Evolutionary conservation across 2,329 filamentous ascomycete genomes (phyloP).

Genomic region (Colletotrichum sp.): DNA sequence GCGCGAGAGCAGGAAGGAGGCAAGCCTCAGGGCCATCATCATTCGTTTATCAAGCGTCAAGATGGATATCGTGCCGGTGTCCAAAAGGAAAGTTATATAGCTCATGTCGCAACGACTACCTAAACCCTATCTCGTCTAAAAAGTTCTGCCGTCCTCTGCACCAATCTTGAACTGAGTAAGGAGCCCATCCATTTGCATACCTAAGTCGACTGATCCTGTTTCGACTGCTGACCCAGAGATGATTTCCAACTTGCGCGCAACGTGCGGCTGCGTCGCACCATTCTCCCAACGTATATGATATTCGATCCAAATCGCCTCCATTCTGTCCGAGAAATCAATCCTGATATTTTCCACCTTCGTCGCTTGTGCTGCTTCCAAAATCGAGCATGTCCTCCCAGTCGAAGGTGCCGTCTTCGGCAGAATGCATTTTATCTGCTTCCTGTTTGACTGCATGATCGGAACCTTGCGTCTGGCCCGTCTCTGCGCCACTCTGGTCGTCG

Average conservation of each 20-base stretch:
- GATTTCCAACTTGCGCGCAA: not conserved
- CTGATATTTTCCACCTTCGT: not conserved
- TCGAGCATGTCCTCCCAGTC: not conserved
- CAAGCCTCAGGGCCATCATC: not conserved
- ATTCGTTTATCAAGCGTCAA: constrained; percentile 10
- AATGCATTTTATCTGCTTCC: not conserved
- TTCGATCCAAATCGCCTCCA: not conserved
- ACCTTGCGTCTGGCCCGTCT: not conserved
- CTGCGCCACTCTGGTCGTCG: not conserved
- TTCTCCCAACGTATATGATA: not conserved
- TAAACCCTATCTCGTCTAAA: not conserved
- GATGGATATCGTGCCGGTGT: not conserved
- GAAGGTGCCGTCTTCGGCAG: not conserved
- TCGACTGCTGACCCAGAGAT: not conserved
- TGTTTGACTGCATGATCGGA: not conserved
- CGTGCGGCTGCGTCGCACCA: not conserved
- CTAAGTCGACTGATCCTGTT: not conserved
- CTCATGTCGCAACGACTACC: constrained; percentile 6
- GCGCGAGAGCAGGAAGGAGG: not conserved
- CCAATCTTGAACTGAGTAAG: not conserved
- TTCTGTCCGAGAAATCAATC: not conserved
- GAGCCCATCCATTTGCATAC: not conserved
- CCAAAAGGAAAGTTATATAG: not conserved
- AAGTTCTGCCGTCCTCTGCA: not conserved
- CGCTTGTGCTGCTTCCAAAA: not conserved